Conservation (phyloP, 352 stramenopile genomes). For the Elongisporangium senticosum region DNA sequence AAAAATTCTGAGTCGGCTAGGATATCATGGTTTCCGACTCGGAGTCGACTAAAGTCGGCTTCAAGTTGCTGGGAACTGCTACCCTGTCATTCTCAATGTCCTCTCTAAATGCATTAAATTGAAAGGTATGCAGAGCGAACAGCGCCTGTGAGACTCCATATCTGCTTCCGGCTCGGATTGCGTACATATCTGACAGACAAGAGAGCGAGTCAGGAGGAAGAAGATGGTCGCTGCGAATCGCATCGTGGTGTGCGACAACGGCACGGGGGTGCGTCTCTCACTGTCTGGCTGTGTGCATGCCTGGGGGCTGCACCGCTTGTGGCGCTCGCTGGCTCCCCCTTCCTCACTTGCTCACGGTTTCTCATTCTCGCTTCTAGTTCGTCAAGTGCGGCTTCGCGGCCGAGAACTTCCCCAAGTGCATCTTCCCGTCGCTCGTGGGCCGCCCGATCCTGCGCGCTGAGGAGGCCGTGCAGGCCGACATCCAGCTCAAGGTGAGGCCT, state of each 20-base stretch:
- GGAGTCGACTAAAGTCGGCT: no score
- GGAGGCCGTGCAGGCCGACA: slow-evolving; percentile 82
- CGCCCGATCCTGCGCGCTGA: slow-evolving; percentile 92
- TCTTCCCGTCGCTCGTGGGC: slow-evolving; percentile 94
- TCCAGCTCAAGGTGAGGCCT: slow-evolving; percentile 73
- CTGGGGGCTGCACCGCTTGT: no score
- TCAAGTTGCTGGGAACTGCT: no score
- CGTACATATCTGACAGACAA: neutral
- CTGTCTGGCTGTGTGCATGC: neutral
- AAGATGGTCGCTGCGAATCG: slow-evolving; percentile 82
- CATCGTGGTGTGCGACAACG: slow-evolving; percentile 87
- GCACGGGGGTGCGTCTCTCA: slow-evolving; percentile 57
- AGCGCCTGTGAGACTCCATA: slow-evolving; percentile 10
- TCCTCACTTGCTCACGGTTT: neutral
- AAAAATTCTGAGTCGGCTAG: no score
- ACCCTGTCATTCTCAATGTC: no score
- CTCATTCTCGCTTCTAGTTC: slow-evolving; percentile 31
- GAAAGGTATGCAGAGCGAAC: neutral
- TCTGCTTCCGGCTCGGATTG: neutral
- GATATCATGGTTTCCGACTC: no score
- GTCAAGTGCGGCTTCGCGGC: slow-evolving; percentile 92
- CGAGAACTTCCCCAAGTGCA: slow-evolving; percentile 92
- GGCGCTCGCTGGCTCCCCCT: neutral
- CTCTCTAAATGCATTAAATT: no score
- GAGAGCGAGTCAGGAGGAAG: neutral